Evolutionary conservation across 495 filamentous ascomycete species (phyloP).

Genomic region (Sordaria brevicollis): DNA sequence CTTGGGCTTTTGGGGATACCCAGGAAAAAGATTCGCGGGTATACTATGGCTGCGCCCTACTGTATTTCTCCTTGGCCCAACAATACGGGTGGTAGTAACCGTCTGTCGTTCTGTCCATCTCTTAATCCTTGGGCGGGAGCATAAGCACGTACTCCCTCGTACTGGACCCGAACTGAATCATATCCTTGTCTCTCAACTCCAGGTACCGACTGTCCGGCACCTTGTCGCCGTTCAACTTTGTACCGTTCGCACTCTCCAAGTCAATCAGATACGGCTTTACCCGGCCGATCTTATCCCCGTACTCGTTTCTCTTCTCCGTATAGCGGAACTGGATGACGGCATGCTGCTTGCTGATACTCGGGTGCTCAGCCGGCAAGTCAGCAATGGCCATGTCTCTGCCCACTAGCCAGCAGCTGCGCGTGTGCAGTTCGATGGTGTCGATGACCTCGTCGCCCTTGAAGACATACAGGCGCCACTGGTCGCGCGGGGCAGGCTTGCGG

Average conservation of each 20-base stretch:
- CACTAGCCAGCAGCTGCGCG: slow-evolving; percentile 80
- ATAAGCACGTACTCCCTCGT: slow-evolving; percentile 80
- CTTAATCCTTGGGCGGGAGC: slow-evolving; percentile 43
- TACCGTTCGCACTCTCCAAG: slow-evolving; percentile 89
- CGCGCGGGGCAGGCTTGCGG: slow-evolving; percentile 68
- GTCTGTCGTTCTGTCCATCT: background rate
- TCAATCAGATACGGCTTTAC: slow-evolving; percentile 92
- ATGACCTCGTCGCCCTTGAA: slow-evolving; percentile 79
- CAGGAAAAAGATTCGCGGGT: background rate
- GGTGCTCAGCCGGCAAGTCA: slow-evolving; percentile 78
- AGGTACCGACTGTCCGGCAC: slow-evolving; percentile 69
- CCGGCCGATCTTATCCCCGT: slow-evolving; percentile 65
- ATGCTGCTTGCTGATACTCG: slow-evolving; percentile 88
- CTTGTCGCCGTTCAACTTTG: slow-evolving; percentile 63
- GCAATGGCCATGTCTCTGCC: slow-evolving; percentile 71
- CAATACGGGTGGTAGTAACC: background rate
- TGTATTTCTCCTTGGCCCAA: background rate
- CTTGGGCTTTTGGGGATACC: background rate
- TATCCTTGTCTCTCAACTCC: slow-evolving; percentile 79
- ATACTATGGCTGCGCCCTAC: background rate
- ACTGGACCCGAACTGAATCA: slow-evolving; percentile 79
- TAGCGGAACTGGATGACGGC: slow-evolving; percentile 90
- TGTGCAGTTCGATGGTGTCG: slow-evolving; percentile 65
- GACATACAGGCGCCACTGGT: slow-evolving; percentile 81
- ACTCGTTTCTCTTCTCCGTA: slow-evolving; percentile 73